Base-by-base conservation (phyloP, 2,329 filamentous ascomycete genomes). In the Curvularia verruculosa region DNA sequence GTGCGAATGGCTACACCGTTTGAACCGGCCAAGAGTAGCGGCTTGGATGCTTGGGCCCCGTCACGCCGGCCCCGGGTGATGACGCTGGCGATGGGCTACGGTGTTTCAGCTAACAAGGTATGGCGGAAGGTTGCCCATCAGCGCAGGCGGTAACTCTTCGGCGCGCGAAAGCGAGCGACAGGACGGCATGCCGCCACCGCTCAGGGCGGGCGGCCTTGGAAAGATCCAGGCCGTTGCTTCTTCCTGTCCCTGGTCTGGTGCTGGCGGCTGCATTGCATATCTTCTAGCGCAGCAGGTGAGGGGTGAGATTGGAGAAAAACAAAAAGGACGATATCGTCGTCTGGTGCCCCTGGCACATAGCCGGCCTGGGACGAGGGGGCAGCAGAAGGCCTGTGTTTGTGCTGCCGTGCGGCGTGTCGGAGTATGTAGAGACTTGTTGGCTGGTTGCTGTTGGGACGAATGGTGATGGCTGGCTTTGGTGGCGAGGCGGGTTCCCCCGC, bases 1-100 rank as follows among this genome's bases (percentile, higher is more conserved):
- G 34, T 18, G 47, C 54, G n/a, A n/a, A n/a, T n/a, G 63, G 28
- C 24, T 12, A 57, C 37, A 19, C 68, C 29, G 15, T 47, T 68
- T 56, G 26, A 41, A 72, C 40, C 36, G 52, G 56, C n/a, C 64
- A 67, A 26, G 54, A 40, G 56, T 54, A 29, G 46, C 49, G 39
- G 63, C 62, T 43, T 54, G 63, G 36, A 44, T 53, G 48, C 59
- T n/a, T 59, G 41, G 5, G 34, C 34, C 3, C 34, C 15, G 15
- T 36, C 34, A 2, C 15, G 34, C 34, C 57, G 52, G 62, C 61
- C 21, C 58, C 13, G 36, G 56, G 64, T 66, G 52, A 74, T 70
- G 58, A 68, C 70, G 52, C 60, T 56, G 34, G 63, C 59, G 31
- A 68, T 65, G 46, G 31, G 65, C 26, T 52, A 50, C 13, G 65